Evolutionary conservation across 768 basidiomycete species (phyloP), one percentile per base, ranked within the genome.

Genomic region (Solioccasus polychromus): DNA sequence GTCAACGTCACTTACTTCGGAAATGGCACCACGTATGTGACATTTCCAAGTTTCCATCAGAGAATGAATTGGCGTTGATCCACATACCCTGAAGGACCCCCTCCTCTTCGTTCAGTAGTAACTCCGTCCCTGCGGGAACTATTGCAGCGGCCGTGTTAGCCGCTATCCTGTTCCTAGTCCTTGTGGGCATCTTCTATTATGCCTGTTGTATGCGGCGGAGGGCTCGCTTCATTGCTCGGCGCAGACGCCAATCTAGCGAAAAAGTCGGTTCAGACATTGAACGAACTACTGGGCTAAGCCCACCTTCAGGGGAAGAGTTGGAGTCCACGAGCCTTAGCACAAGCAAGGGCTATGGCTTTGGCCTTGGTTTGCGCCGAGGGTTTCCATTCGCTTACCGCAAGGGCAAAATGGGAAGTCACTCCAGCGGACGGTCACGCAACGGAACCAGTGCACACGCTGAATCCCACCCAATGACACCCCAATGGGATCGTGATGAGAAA

Each of bases 61-160:
- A 4, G 31, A 22, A n/a, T 0, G 17, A 12, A 22, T 29, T 7
- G 7, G 5, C 8, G 24, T 39, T 59, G 29, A 55, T 44, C n/a
- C 17, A 7, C 50, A 2, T 48, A 11, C 15, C 24, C n/a, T 31
- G 28, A 50, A 59, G 59, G 28, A 47, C 50, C 44, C 46, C 54
- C 9, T 42, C 63, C 32, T 48, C 42, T 40, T 30, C 52, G 6
- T 46, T 54, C 4, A 47, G 45, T 29, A 39, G 45, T 25, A 42
- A 39, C 26, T 64, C 71, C 2, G 64, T 72, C 17, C 48, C 76
- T 2, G 67, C 67, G 48, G 83, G 85, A 34, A 80, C 84, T 2
- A 79, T 86, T 43, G 85, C 84, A 17, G 86, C 84, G 0, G 68
- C 85, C 24, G 74, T 73, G 9, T 69, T 88, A 2, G 83, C 78